Conservation (phyloP, 208 protist species). For the Trichomonas vaginalis region DNA sequence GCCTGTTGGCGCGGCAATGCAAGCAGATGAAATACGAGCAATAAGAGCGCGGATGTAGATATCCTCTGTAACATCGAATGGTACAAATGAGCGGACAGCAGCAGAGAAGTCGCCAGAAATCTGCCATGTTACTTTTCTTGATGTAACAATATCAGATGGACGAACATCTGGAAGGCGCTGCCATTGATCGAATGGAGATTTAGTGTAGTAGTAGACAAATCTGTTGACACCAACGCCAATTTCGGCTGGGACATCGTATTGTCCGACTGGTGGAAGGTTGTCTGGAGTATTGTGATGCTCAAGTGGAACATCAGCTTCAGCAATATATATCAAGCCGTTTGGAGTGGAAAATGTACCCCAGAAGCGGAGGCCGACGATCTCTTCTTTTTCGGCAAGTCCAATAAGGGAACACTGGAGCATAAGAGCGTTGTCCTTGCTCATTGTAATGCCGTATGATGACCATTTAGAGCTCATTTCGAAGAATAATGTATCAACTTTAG, state of each 20-base stretch:
- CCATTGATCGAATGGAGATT: not conserved
- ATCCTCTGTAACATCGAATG: constrained; percentile 5
- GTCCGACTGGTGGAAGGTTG: not conserved
- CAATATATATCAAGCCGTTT: not conserved
- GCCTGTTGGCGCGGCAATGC: not conserved
- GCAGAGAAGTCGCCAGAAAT: not conserved
- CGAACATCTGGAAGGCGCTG: not conserved
- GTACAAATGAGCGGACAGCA: not conserved
- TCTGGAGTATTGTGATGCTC: not conserved
- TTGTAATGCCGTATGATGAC: not conserved
- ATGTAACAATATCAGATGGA: not conserved
- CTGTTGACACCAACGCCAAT: constrained; percentile 2
- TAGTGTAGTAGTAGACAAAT: not conserved
- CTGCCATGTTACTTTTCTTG: not conserved
- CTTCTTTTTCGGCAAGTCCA: not conserved
- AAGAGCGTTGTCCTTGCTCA: not conserved
- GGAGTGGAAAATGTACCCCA: not conserved
- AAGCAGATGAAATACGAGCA: not conserved
- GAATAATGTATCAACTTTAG: not conserved
- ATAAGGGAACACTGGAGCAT: not conserved
- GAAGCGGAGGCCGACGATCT: not conserved
- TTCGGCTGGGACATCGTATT: not conserved
- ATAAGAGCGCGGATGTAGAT: not conserved
- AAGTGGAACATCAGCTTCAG: not conserved
- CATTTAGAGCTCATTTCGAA: not conserved